These are phyloP conservation scores for Salvia hispanica DNA, from an alignment of 257 asterid species.

Conservation along the genomic window DNA sequence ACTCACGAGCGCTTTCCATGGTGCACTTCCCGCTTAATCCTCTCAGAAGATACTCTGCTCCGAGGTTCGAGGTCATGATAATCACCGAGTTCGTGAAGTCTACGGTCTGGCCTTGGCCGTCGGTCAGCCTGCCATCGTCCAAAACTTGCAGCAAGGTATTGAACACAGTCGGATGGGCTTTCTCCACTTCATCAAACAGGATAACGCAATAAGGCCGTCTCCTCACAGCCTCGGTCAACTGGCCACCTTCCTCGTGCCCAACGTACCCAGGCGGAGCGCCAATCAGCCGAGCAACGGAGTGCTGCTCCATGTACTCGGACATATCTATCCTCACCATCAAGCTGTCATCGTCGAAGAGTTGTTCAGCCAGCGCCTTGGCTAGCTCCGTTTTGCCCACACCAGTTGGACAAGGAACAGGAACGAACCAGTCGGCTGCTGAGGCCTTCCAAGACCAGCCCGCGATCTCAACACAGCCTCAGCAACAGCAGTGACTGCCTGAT, in stretches of 20 bases:
- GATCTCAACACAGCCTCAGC: slow-evolving; percentile 90
- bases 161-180: slow-evolving; percentile 76
- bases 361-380: slow-evolving; percentile 91
- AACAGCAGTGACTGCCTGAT: slow-evolving; percentile 75
- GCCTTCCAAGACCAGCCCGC: slow-evolving; percentile 82
- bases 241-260: slow-evolving; percentile 98
- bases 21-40: slow-evolving; percentile 72
- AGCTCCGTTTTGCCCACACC: slow-evolving; percentile 97
- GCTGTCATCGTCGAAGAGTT: slow-evolving; percentile 79
- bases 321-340: slow-evolving; percentile 80
- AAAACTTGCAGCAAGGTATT: slow-evolving; percentile 81
- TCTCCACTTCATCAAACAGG: slow-evolving; percentile 90
- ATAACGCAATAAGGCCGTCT: slow-evolving; percentile 84
- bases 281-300: slow-evolving; percentile 79
- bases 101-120: slow-evolving; percentile 89
- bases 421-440: slow-evolving; percentile 91
- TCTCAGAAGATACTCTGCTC: slow-evolving; percentile 67
- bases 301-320: slow-evolving; percentile 99
- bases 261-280: slow-evolving; percentile 99
- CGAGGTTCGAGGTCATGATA: slow-evolving; percentile 91
- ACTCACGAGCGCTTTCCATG: slow-evolving; percentile 74
- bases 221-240: slow-evolving; percentile 84
- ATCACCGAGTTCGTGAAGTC: slow-evolving; percentile 82
- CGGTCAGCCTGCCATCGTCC: slow-evolving; percentile 85
- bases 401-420: slow-evolving; percentile 89